Evolutionary conservation across 2,329 filamentous ascomycete species (phyloP).

Genomic region (Saccharata proteae): DNA sequence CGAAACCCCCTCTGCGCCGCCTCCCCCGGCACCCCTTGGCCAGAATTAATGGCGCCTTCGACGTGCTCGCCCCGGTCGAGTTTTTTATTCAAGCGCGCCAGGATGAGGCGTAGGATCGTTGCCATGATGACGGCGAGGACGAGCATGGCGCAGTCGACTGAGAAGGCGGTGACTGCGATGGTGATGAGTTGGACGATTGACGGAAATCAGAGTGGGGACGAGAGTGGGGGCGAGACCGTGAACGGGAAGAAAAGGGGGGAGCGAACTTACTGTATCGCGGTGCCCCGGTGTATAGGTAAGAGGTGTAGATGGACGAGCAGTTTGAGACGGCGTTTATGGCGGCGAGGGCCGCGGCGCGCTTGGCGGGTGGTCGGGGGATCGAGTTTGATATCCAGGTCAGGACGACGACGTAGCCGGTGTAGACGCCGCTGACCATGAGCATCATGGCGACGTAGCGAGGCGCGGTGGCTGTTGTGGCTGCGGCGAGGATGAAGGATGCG

Average conservation of each 20-base stretch:
- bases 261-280: conserved; percentile 5
- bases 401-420: conserved; percentile 48
- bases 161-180: conserved; percentile 50
- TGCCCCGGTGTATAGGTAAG: conserved; percentile 51
- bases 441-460: conserved; percentile 61
- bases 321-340: conserved; percentile 67
- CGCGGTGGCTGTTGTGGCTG: conserved; percentile 46
- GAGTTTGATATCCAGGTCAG: conserved; percentile 67
- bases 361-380: conserved; percentile 62
- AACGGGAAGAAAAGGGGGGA: conserved; percentile 2
- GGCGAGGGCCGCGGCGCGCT: conserved; percentile 59
- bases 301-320: conserved; percentile 55
- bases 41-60: conserved; percentile 40
- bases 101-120: conserved; percentile 48
- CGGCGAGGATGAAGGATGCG: conserved; percentile 54
- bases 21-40: conserved; percentile 36
- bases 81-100: conserved; percentile 56
- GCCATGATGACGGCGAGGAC: conserved; percentile 53
- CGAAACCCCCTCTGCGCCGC: conserved; percentile 52
- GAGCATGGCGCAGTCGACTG: conserved; percentile 54
- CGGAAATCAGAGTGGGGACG: background rate
- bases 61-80: conserved; percentile 50
- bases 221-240: too few relatives aligned
- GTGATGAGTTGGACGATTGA: conserved; percentile 10
- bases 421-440: conserved; percentile 53